Conservation (phyloP, 495 filamentous ascomycete genomes). For the Bombardia bombarda region DNA sequence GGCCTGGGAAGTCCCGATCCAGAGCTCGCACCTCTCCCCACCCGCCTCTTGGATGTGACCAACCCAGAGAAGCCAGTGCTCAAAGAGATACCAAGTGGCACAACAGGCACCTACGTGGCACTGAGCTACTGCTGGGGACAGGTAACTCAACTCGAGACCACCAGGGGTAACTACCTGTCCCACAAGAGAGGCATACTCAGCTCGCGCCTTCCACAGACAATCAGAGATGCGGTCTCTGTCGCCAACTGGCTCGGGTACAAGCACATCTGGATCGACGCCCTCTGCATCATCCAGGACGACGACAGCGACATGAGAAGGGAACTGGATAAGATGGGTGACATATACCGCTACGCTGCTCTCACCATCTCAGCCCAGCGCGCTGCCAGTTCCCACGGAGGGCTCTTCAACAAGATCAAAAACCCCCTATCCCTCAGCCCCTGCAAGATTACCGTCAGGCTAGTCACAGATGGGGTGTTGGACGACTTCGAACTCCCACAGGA, state of each 20-base stretch:
- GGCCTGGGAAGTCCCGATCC: neutral
- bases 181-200: neutral
- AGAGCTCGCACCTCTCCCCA: neutral
- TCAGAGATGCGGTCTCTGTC: conserved; percentile 1
- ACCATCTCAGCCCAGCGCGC: conserved; percentile 9
- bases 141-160: conserved; percentile 3
- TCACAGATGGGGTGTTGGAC: neutral
- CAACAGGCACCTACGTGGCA: conserved; percentile 3
- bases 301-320: conserved; percentile 4
- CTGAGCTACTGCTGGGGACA: conserved; percentile 17
- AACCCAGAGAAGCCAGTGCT: conserved; percentile 4
- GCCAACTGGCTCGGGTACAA: neutral
- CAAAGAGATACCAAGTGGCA: neutral
- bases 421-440: conserved; percentile 1
- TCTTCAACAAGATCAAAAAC: conserved; percentile 5
- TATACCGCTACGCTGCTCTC: conserved; percentile 14
- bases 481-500: neutral
- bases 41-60: conserved; percentile 7
- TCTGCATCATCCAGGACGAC: conserved; percentile 4
- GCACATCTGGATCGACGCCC: neutral
- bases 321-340: conserved; percentile 8
- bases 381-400: conserved; percentile 4
- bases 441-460: neutral
- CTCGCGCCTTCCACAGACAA: conserved; percentile 10
- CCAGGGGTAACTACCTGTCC: neutral